These are phyloP conservation scores for Cymbopogon citratus DNA, from an alignment of 176 grass and related monocot species.

Conservation along the genomic window DNA sequence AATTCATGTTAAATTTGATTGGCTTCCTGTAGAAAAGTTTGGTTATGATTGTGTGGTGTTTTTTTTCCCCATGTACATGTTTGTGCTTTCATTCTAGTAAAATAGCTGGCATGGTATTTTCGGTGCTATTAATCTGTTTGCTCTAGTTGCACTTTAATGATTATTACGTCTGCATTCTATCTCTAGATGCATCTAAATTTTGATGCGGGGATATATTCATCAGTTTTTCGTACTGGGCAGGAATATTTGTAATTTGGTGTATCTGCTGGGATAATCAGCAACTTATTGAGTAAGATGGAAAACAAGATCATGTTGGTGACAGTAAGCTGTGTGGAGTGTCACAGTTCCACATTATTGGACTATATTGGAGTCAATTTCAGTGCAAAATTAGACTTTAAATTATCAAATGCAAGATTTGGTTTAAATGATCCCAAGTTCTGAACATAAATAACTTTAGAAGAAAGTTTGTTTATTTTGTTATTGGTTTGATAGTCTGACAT, in stretches of 20 bases:
- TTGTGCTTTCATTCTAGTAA: too few species aligned
- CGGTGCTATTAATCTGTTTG: too few species aligned
- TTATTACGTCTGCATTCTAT: too few species aligned
- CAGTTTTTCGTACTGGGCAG: constrained; percentile 25
- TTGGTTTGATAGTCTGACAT: constrained; percentile 5
- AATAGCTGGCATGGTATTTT: too few species aligned
- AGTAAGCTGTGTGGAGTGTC: constrained; percentile 18
- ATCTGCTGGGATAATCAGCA: constrained; percentile 38
- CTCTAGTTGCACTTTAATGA: too few species aligned
- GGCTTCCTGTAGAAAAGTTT: too few species aligned
- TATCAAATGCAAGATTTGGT: constrained; percentile 1
- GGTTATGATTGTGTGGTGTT: too few species aligned
- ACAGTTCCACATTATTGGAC: background rate
- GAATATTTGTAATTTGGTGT: constrained; percentile 39
- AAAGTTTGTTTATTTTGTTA: background rate
- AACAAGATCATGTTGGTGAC: constrained; percentile 28
- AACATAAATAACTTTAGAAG: background rate
- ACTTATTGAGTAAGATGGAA: constrained; percentile 36
- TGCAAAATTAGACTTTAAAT: background rate
- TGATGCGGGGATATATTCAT: constrained; percentile 4
- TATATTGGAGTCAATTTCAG: background rate
- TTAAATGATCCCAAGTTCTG: background rate
- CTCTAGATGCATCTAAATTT: background rate
- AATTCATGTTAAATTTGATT: too few species aligned
- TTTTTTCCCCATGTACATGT: too few species aligned